A percentile compares a stretch with the other conserved stretches of the same genome.
These are phyloP conservation scores for Fusarium siculi DNA, from an alignment of 2,329 filamentous ascomycete species.

Conservation along the genomic window DNA sequence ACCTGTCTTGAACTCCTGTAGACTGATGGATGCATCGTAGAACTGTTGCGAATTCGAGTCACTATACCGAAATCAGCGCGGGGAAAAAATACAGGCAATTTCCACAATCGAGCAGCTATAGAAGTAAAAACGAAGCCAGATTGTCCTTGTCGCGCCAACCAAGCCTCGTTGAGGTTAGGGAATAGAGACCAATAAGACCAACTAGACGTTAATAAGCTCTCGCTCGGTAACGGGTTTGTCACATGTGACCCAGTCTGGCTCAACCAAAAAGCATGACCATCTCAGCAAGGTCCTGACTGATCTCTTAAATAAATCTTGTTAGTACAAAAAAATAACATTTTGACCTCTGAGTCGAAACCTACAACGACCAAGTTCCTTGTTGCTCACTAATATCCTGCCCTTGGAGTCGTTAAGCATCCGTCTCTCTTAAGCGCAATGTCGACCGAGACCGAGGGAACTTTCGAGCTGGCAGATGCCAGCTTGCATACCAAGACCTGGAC, in stretches of 20 bases:
- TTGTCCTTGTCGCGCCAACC: background rate
- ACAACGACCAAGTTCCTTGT: background rate
- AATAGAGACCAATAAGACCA: conserved; percentile 15
- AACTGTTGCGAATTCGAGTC: background rate
- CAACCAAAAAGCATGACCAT: conserved; percentile 15
- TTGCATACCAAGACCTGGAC: conserved; percentile 70
- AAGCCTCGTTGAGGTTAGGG: conserved; percentile 11
- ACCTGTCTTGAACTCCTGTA: background rate
- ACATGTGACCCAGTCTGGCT: conserved; percentile 33
- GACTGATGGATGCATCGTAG: background rate
- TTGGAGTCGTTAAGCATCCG: background rate
- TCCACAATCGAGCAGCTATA: background rate
- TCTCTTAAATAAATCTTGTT: background rate
- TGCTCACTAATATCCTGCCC: background rate
- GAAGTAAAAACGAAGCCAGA: background rate
- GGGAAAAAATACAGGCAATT: background rate
- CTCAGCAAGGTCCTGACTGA: background rate
- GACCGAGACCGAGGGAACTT: conserved; percentile 61
- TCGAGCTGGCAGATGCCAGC: conserved; percentile 56
- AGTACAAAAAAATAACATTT: background rate
- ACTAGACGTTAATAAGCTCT: conserved; percentile 27
- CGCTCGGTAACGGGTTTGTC: conserved; percentile 26
- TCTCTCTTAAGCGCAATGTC: conserved; percentile 45
- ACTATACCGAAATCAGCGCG: background rate
- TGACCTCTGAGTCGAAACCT: background rate